Conservation (phyloP, 2,329 filamentous ascomycete species). For the Cladosporium austrohemisphaericum region DNA sequence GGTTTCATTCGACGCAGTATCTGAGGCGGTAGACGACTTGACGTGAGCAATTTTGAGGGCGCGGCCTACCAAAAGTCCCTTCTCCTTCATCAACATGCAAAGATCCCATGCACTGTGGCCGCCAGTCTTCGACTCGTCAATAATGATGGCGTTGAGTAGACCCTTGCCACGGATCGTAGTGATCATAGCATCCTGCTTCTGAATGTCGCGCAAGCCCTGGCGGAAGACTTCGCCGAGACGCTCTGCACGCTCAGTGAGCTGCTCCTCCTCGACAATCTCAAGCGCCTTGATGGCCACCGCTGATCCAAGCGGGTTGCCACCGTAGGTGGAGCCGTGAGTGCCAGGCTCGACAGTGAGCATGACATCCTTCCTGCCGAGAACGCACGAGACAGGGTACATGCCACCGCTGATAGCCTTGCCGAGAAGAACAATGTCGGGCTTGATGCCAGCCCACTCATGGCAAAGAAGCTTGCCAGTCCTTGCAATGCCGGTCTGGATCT, state of each 20-base stretch:
- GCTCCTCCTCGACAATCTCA: constrained; percentile 88
- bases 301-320: constrained; percentile 91
- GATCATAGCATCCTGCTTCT: constrained; percentile 67
- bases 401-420: constrained; percentile 97
- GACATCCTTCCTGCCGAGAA: constrained; percentile 80
- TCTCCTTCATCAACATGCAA: constrained; percentile 91
- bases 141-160: constrained; percentile 90
- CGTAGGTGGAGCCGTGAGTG: constrained; percentile 97
- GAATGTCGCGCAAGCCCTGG: constrained; percentile 68
- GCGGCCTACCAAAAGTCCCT: constrained; percentile 73
- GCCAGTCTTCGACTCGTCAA: constrained; percentile 81
- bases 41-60: constrained; percentile 40
- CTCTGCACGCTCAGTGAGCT: constrained; percentile 79
- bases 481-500: constrained; percentile 97
- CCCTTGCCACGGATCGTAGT: constrained; percentile 85
- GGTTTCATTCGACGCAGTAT: neutral
- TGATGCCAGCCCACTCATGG: constrained; percentile 90
- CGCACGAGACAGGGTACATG: constrained; percentile 97
- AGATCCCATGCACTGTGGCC: constrained; percentile 94
- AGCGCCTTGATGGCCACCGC: constrained; percentile 93
- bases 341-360: constrained; percentile 96
- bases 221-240: constrained; percentile 79
- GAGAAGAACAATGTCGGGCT: constrained; percentile 89
- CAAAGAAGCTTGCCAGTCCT: constrained; percentile 92
- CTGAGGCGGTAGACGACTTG: constrained; percentile 4